phyloP scores from a whole-genome alignment of 2,329 filamentous ascomycete genomes.

The Ophiostoma populinum region DNA sequence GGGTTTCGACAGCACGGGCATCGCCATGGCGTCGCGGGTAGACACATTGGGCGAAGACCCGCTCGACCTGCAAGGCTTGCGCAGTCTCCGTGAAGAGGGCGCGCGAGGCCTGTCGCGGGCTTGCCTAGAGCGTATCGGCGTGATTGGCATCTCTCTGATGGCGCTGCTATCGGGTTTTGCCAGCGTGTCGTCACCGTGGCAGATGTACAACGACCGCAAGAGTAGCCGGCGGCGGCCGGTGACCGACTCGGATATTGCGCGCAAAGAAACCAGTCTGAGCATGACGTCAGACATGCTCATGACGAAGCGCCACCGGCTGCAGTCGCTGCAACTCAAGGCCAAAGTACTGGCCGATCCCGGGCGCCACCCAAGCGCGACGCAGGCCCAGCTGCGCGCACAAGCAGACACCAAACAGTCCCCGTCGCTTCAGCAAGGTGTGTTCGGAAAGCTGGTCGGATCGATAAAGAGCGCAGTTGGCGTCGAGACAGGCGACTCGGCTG shows the following conservation, averaged over 20 bases:
- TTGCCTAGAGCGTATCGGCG: conserved; percentile 54
- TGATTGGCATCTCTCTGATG: conserved; percentile 77
- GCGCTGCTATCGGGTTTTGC: conserved; percentile 78
- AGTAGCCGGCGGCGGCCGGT: conserved; percentile 33
- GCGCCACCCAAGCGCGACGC: conserved; percentile 9
- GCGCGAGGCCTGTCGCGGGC: conserved; percentile 26
- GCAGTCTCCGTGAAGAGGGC: background rate
- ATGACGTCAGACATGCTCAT: conserved; percentile 65
- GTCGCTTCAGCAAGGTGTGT: conserved; percentile 20
- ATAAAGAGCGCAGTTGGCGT: conserved; percentile 32
- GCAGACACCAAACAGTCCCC: background rate
- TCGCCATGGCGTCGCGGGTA: conserved; percentile 14
- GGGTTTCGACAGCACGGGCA: conserved; percentile 18
- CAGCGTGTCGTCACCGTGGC: conserved; percentile 75
- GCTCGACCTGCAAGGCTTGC: conserved; percentile 3
- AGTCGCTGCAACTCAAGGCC: conserved; percentile 49
- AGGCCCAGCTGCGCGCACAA: background rate
- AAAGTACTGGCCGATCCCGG: conserved; percentile 9
- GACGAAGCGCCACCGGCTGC: conserved; percentile 55
- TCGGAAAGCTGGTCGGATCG: conserved; percentile 57
- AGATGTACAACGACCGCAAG: conserved; percentile 53
- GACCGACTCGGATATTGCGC: conserved; percentile 54
- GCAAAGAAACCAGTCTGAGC: conserved; percentile 64
- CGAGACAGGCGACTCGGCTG: conserved; percentile 35
- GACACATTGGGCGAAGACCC: conserved; percentile 3